These are phyloP conservation scores for Rhododendron griersonianum DNA, from an alignment of 148 eudicot species.

Conservation along the genomic window DNA sequence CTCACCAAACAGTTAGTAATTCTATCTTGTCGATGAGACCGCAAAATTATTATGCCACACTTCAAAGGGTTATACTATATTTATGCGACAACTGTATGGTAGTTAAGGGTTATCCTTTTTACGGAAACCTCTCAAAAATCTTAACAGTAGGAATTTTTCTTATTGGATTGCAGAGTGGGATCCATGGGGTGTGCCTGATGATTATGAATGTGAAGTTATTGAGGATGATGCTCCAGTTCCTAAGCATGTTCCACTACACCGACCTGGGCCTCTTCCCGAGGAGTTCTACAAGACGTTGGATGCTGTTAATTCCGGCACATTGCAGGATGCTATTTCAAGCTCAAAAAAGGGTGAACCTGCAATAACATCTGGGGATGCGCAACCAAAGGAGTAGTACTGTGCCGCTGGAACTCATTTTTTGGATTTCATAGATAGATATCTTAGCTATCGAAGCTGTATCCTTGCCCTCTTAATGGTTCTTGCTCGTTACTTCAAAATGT, in stretches of 20 bases:
- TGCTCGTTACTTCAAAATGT: background rate
- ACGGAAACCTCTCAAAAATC: background rate
- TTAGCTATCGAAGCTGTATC: background rate
- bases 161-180: slow-evolving; percentile 72
- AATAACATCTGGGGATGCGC: slow-evolving; percentile 39
- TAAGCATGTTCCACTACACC: slow-evolving; percentile 79
- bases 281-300: slow-evolving; percentile 85
- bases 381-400: slow-evolving; percentile 21
- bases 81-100: background rate
- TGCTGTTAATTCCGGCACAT: slow-evolving; percentile 37
- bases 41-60: background rate
- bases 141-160: background rate
- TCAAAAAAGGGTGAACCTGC: slow-evolving; percentile 44
- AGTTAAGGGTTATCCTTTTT: background rate
- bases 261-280: slow-evolving; percentile 89
- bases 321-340: slow-evolving; percentile 25
- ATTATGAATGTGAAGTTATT: slow-evolving; percentile 87
- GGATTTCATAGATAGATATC: slow-evolving; percentile 4
- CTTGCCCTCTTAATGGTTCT: background rate
- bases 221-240: slow-evolving; percentile 98
- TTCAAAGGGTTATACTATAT: background rate
- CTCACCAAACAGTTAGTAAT: background rate
- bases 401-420: background rate
- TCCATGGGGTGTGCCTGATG: slow-evolving; percentile 95
- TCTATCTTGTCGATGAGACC: background rate